These are phyloP conservation scores for Lagerstroemia speciosa DNA, from an alignment of 345 rosid species.

Conservation along the genomic window DNA sequence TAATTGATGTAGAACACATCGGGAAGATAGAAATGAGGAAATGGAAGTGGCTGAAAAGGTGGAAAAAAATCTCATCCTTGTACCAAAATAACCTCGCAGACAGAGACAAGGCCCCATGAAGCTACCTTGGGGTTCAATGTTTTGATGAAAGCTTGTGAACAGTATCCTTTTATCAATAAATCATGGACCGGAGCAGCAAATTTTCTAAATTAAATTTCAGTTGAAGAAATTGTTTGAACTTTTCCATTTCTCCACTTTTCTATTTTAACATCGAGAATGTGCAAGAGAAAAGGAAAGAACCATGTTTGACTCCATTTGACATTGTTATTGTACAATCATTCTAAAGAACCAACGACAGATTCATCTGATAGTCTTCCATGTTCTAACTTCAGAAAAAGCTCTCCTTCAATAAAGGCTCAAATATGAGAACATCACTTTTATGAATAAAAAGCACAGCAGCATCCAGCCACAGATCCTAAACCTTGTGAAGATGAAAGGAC, in stretches of 20 bases:
- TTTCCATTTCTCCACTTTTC: not conserved
- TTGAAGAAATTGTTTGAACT: not conserved
- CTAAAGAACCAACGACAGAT: not conserved
- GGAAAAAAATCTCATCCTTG: not conserved
- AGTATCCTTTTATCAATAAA: no score
- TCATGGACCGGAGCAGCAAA: not conserved
- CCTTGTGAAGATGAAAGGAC: constrained; percentile 99
- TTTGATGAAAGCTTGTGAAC: no score
- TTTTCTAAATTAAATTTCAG: not conserved
- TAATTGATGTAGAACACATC: not conserved
- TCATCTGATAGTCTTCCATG: not conserved
- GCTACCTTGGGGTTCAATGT: no score
- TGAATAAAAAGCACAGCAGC: no score
- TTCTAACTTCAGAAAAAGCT: not conserved
- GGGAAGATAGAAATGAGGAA: not conserved
- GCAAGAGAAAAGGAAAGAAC: not conserved
- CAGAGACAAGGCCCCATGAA: no score
- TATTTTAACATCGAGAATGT: not conserved
- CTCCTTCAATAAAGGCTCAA: not conserved
- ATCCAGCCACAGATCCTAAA: no score
- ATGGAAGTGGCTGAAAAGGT: not conserved
- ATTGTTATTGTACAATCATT: not conserved
- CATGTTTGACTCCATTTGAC: not conserved
- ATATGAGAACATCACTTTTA: not conserved
- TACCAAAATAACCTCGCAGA: no score